Base-by-base conservation (phyloP, 1,284 basidiomycete species). In the Ceratobasidium sp. region DNA sequence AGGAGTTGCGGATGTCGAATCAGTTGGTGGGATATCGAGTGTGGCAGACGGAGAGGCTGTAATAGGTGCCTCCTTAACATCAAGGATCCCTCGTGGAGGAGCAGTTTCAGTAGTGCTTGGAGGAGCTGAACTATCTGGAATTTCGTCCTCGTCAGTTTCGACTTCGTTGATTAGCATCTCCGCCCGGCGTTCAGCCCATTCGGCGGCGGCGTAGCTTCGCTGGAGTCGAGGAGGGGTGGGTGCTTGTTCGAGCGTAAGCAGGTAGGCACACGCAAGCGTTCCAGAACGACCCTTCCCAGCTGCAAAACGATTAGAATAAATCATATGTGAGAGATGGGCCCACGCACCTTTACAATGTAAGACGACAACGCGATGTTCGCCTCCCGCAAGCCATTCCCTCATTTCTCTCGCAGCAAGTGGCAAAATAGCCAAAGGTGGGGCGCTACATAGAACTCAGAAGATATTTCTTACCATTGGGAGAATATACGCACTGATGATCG, bases 231-330 rank as follows among this genome's bases (percentile, higher is more conserved):
- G 87, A 16, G 87, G 83, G 5, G 81, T 82, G 2, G 87, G 86
- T 1, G 80, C 77, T 63, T 82, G 80, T 44, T 87, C 83, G 2
- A 87, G 82, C 0, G 91, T 86, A n/a, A 94, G 85, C 1, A 94
- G 84, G 79, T 94, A 94, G 7, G 91, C 83, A 78, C 92, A 94
- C 0, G 92, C 90, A 76, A 94, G 85, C 0, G 91, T 94, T 6
- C 93, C 93, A 0, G 92, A 93, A 61, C 93, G 85, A 16, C 93
- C 93, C 80, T 95, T 92, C 0, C 91, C 91, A 73, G 91, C 91
- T 92, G 58, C 47, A 28, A 61, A 8, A 47, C 2, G 3, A 55
- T 64, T 38, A 76, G 38, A 46, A 69, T 52, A 23, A 44, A 44
- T 57, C 21, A 13, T 28, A 18, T 47, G 18, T 28, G 7, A 1